phyloP scores from a whole-genome alignment of 768 basidiomycete genomes.

The Lentinula sp. region DNA sequence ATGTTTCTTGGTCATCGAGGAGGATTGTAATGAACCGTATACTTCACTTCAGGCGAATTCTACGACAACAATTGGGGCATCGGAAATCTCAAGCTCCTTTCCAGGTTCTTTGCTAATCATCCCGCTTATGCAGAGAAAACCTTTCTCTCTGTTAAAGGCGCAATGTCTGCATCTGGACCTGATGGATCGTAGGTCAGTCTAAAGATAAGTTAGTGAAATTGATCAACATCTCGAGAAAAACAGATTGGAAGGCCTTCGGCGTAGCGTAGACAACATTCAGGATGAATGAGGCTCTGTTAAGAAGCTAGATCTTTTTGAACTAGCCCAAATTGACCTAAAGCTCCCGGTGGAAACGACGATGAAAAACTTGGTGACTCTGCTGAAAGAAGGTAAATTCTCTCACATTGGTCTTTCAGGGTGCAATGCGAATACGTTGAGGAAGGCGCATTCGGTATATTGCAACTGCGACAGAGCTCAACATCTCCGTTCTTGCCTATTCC shows the following conservation, averaged over 20 bases:
- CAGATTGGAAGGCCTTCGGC: slow-evolving; percentile 31
- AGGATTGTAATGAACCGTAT: too few relatives aligned
- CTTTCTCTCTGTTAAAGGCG: slow-evolving; percentile 27
- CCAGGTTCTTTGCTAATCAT: slow-evolving; percentile 38
- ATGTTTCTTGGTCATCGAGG: slow-evolving; percentile 3
- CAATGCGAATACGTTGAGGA: slow-evolving; percentile 37
- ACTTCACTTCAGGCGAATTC: slow-evolving; percentile 39
- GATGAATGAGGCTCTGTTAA: slow-evolving; percentile 39
- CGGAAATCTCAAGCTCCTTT: slow-evolving; percentile 42
- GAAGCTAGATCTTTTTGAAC: slow-evolving; percentile 51
- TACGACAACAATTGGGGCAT: slow-evolving; percentile 38
- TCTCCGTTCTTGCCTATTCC: slow-evolving; percentile 55
- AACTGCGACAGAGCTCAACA: slow-evolving; percentile 44
- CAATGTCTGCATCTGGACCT: slow-evolving; percentile 15
- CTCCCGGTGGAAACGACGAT: slow-evolving; percentile 37
- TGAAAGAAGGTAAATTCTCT: slow-evolving; percentile 45
- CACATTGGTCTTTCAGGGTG: slow-evolving; percentile 47
- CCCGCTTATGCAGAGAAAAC: slow-evolving; percentile 26
- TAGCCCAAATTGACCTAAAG: slow-evolving; percentile 35
- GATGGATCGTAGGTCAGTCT: slow-evolving; percentile 14
- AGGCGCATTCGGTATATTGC: slow-evolving; percentile 30
- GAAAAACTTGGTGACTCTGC: slow-evolving; percentile 31
- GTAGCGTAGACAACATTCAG: slow-evolving; percentile 38
- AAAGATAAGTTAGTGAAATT: too few relatives aligned
- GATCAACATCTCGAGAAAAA: too few relatives aligned